phyloP scores from a whole-genome alignment of 2,329 filamentous ascomycete genomes.

The Davidsoniella eucalypti region DNA sequence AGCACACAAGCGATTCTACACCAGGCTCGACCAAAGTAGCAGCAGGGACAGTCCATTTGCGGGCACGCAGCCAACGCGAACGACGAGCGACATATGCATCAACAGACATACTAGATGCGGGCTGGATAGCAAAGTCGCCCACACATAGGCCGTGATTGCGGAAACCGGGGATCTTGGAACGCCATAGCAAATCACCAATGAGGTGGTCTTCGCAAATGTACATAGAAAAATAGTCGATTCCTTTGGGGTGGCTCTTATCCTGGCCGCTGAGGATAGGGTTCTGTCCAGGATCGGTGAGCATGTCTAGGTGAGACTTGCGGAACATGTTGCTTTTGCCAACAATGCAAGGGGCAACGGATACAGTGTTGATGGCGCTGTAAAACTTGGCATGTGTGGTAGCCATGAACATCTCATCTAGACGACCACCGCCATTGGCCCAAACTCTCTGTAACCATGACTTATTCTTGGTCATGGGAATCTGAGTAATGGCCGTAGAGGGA shows the following conservation, averaged over 20 bases:
- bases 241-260: constrained; percentile 29
- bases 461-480: background rate
- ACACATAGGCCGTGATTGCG: constrained; percentile 70
- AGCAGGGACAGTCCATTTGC: constrained; percentile 81
- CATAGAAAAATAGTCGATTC: constrained; percentile 83
- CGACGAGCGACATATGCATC: constrained; percentile 62
- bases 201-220: constrained; percentile 98
- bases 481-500: background rate
- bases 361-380: constrained; percentile 92
- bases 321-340: constrained; percentile 99
- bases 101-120: constrained; percentile 67
- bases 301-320: constrained; percentile 73
- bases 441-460: constrained; percentile 18
- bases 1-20: constrained; percentile 76
- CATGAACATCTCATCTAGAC: constrained; percentile 90
- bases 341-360: constrained; percentile 78
- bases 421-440: constrained; percentile 46
- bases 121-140: constrained; percentile 80
- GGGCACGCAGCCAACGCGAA: constrained; percentile 77
- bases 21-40: constrained; percentile 88
- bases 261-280: constrained; percentile 24
- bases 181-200: constrained; percentile 85
- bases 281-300: constrained; percentile 38
- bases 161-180: constrained; percentile 43
- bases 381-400: constrained; percentile 90